phyloP scores from a whole-genome alignment of 495 filamentous ascomycete genomes.

The Penicillium goetzii region DNA sequence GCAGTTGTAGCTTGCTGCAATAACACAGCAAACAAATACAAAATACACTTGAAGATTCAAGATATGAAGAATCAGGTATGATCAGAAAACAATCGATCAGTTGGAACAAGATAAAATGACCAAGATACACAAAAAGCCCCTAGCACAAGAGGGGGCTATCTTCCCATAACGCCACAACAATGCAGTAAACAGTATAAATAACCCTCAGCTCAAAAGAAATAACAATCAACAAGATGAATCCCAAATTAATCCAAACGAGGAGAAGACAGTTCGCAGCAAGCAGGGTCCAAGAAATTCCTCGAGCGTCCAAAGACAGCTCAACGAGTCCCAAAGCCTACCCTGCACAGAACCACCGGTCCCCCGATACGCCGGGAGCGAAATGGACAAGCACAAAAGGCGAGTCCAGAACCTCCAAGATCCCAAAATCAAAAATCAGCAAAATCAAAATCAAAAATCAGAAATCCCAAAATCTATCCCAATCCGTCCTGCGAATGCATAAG shows the following conservation, averaged over 20 bases:
- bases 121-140: constrained; percentile 10
- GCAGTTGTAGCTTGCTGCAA: not conserved
- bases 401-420: constrained; percentile 6
- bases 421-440: constrained; percentile 14
- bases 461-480: constrained; percentile 37
- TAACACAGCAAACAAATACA: not conserved
- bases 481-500: constrained; percentile 47
- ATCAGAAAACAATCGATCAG: not conserved
- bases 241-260: constrained; percentile 22
- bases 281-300: not conserved
- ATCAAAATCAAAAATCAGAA: constrained; percentile 12
- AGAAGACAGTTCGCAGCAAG: constrained; percentile 3
- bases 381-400: constrained; percentile 6
- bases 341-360: not conserved
- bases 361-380: constrained; percentile 17
- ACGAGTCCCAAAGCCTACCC: not conserved
- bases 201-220: constrained; percentile 30
- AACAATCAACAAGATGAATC: constrained; percentile 18
- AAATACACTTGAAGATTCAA: not conserved
- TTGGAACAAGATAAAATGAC: constrained; percentile 14
- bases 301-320: not conserved
- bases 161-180: constrained; percentile 35
- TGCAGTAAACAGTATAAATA: constrained; percentile 27
- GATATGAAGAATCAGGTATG: not conserved
- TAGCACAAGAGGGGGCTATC: constrained; percentile 9